Evolutionary conservation across 1,139 yeast genomes (phyloP).

Genomic region (Scheffersomyces cryptocercus): DNA sequence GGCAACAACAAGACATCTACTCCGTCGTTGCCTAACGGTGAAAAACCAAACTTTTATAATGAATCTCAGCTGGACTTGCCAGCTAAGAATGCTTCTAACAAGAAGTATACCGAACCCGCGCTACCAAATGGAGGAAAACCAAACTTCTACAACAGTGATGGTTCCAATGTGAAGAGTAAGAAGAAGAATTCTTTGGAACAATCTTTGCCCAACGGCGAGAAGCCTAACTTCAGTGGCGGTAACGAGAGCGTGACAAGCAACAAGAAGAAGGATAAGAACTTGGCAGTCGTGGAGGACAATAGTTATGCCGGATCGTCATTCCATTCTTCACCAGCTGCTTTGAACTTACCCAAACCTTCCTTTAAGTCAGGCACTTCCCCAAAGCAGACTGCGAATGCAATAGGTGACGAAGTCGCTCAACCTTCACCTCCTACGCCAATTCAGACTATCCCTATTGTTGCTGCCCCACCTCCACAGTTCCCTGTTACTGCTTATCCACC

Average conservation of each 20-base stretch:
- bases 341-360: constrained; percentile 57
- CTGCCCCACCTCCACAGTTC: constrained; percentile 23
- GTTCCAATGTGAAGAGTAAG: constrained; percentile 7
- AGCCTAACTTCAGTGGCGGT: constrained; percentile 17
- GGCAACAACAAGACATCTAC: constrained; percentile 9
- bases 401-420: constrained; percentile 1
- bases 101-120: constrained; percentile 12
- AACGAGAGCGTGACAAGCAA: constrained; percentile 12
- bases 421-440: constrained; percentile 5
- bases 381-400: constrained; percentile 13
- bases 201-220: constrained; percentile 21
- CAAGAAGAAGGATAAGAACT: constrained; percentile 18
- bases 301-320: constrained; percentile 61
- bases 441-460: constrained; percentile 1
- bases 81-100: constrained; percentile 4
- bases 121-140: constrained; percentile 39
- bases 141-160: constrained; percentile 19
- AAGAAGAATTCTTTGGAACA: constrained; percentile 6
- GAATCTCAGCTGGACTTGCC: constrained; percentile 7
- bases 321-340: constrained; percentile 59
- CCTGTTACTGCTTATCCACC: constrained; percentile 34
- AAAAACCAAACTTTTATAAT: constrained; percentile 30
- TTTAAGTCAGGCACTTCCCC: constrained; percentile 37
- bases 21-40: constrained; percentile 33
- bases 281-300: constrained; percentile 19